Conservation (phyloP, 305 asterid species). For the Fraxinus dipetala region DNA sequence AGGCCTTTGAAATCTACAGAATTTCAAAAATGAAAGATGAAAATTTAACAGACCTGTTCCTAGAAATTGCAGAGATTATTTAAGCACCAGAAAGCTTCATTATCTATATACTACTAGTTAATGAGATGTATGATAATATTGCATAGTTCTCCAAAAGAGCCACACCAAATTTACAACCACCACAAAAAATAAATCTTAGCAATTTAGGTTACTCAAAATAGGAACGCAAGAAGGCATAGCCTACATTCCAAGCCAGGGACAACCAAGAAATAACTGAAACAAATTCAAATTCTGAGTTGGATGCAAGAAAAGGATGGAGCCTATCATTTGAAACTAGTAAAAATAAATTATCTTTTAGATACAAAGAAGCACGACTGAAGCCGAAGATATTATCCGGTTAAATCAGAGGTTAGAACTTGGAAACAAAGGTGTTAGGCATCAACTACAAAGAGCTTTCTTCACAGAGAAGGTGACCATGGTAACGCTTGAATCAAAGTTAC, state of each 20-base stretch:
- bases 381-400: neutral
- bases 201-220: neutral
- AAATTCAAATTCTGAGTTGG: neutral
- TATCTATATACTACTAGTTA: neutral
- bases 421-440: neutral
- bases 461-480: neutral
- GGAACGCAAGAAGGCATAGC: neutral
- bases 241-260: neutral
- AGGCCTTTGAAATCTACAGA: conserved; percentile 81
- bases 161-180: neutral
- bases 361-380: neutral
- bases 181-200: neutral
- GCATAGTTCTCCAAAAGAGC: neutral
- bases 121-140: neutral
- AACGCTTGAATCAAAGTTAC: neutral
- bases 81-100: neutral
- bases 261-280: neutral
- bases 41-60: neutral
- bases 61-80: neutral
- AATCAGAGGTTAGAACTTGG: neutral
- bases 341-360: neutral
- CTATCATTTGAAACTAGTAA: neutral
- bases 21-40: neutral
- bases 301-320: neutral
- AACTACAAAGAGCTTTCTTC: neutral